Base-by-base conservation (phyloP, 257 asterid species). In the Primulina eburnea region DNA sequence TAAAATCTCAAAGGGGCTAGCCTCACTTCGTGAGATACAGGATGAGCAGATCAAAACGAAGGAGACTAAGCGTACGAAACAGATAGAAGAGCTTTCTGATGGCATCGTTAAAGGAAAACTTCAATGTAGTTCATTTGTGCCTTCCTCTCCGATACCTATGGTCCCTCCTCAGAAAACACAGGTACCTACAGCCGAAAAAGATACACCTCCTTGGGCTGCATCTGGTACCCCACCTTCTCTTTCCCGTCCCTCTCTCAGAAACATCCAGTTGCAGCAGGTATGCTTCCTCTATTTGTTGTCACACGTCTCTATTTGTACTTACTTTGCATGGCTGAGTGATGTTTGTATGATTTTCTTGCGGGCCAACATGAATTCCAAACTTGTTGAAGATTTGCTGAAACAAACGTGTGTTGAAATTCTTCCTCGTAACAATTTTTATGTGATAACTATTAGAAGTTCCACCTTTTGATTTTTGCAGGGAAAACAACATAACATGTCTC, bases 231-330 rank as follows among this genome's bases (percentile, higher is more conserved):
- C 97, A 28, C 96, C 97, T 58, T 82, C 95, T 62, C 77, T 78
- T 76, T 83, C 90, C 53, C 95, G 94, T 70, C 96, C 96, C 1
- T 94, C 97, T 61, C 95, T 94, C 30, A 88, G 96, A 87, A 96
- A 91, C 73, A 94, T 94, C 80, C 99, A 91, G 69, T 64, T 78
- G 83, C 97, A 89, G 77, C 98, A 94, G 99, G 99, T 94, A 64
- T 67, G 78, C 8, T 37, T 56, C 20, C 56, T 24, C 71, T 29
- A 64, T 62, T 28, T 67, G 30, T 67, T 35, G 11, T 17, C 21
- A n/a, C 14, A 33, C 21, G 17, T n/a, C 2, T 16, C 20, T 18
- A 6, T 26, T 17, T 55, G 16, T 20, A 6, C 9, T 20, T 18
- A 0, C 57, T 14, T 50, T 64, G 69, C 53, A 63, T 12, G 26